A percentile compares a stretch with the other conserved stretches of the same genome.
phyloP scores from a whole-genome alignment of 495 filamentous ascomycete species.

The Podospora conica region DNA sequence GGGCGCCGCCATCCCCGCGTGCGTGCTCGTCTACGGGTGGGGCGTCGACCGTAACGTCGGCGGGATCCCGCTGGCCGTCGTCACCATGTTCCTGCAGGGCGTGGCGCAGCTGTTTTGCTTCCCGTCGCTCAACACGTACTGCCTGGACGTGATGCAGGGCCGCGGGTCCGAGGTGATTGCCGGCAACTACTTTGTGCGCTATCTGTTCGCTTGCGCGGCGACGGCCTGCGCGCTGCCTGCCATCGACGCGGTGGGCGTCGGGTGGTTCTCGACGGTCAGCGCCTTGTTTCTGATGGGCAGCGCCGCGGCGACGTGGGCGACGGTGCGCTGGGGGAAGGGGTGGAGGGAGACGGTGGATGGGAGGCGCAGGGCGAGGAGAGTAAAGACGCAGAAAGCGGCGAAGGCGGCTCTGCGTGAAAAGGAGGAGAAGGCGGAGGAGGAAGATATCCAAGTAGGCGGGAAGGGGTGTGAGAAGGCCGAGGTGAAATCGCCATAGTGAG shows the following conservation, averaged over 20 bases:
- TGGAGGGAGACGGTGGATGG: neutral
- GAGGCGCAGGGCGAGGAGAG: slow-evolving; percentile 28
- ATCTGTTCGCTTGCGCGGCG: neutral
- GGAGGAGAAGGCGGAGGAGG: neutral
- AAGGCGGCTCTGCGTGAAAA: neutral
- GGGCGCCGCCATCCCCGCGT: neutral
- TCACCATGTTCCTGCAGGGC: slow-evolving; percentile 67
- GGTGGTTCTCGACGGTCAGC: neutral
- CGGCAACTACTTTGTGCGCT: neutral
- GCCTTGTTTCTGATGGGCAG: neutral
- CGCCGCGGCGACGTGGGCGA: neutral
- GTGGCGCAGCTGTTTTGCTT: slow-evolving; percentile 69
- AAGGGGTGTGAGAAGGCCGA: neutral
- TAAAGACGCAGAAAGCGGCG: slow-evolving; percentile 43
- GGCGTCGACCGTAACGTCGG: neutral
- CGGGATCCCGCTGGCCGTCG: slow-evolving; percentile 33
- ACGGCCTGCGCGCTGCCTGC: neutral
- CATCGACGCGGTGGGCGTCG: neutral
- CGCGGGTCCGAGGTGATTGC: slow-evolving; percentile 40
- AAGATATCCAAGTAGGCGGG: neutral
- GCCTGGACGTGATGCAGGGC: slow-evolving; percentile 65
- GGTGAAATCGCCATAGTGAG: neutral
- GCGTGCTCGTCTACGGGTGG: neutral
- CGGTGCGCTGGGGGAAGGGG: neutral
- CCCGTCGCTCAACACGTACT: slow-evolving; percentile 68